phyloP scores from a whole-genome alignment of 768 basidiomycete genomes.

The Boletus rufocinnamomeus region DNA sequence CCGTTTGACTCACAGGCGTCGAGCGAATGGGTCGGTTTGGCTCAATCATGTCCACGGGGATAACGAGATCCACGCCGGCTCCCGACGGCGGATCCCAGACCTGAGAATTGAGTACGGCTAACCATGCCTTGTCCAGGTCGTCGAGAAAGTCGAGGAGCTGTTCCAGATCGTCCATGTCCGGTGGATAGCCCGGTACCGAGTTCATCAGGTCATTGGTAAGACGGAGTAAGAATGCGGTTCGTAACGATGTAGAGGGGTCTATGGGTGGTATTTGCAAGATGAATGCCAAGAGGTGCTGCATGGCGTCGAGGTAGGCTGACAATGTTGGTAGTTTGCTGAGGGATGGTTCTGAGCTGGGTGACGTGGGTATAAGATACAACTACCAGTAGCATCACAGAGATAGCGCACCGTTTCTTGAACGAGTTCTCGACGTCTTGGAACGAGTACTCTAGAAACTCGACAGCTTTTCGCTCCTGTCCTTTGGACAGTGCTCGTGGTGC shows the following conservation, averaged over 20 bases:
- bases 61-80: slow-evolving; percentile 41
- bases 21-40: slow-evolving; percentile 36
- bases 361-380: slow-evolving; percentile 1
- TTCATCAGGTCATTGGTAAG: slow-evolving; percentile 67
- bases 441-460: slow-evolving; percentile 64
- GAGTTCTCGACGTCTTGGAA: slow-evolving; percentile 67
- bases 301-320: slow-evolving; percentile 56
- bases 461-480: slow-evolving; percentile 62
- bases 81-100: slow-evolving; percentile 61
- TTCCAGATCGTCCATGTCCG: slow-evolving; percentile 45
- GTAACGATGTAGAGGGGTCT: slow-evolving; percentile 66
- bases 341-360: slow-evolving; percentile 31
- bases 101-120: slow-evolving; percentile 61
- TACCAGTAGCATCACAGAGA: background rate
- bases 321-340: slow-evolving; percentile 60
- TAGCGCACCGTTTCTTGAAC: slow-evolving; percentile 74
- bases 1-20: slow-evolving; percentile 65
- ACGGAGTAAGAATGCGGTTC: slow-evolving; percentile 67
- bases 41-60: slow-evolving; percentile 41
- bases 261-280: slow-evolving; percentile 76
- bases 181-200: slow-evolving; percentile 62
- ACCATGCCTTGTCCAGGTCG: slow-evolving; percentile 76
- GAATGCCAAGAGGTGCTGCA: slow-evolving; percentile 56
- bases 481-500: slow-evolving; percentile 42
- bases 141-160: slow-evolving; percentile 66